These are phyloP conservation scores for Austroboletus novae-zelandiae DNA, from an alignment of 1,284 basidiomycete species.

Conservation along the genomic window DNA sequence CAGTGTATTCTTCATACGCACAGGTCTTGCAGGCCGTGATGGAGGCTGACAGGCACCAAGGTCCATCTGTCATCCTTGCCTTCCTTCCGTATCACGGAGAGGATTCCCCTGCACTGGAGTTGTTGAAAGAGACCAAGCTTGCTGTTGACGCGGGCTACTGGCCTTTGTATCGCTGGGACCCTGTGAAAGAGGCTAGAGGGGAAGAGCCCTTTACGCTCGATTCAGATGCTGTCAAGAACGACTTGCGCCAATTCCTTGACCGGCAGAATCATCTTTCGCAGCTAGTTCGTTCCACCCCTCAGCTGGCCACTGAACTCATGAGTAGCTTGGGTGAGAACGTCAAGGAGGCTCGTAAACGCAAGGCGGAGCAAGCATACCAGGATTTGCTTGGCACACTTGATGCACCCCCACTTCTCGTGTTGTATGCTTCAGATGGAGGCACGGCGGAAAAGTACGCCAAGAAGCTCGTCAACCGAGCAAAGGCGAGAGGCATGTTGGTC, in stretches of 20 bases:
- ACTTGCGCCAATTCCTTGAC: constrained; percentile 94
- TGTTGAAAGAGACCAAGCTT: constrained; percentile 95
- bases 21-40: constrained; percentile 91
- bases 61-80: constrained; percentile 91
- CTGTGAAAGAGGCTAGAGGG: constrained; percentile 70
- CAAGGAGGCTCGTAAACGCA: constrained; percentile 79
- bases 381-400: constrained; percentile 85
- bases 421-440: constrained; percentile 95
- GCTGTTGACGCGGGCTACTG: constrained; percentile 97
- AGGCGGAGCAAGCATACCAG: constrained; percentile 85
- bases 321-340: constrained; percentile 83
- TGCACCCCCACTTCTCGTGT: constrained; percentile 84
- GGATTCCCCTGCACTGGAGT: constrained; percentile 77
- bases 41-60: constrained; percentile 89
- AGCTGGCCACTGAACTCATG: constrained; percentile 83
- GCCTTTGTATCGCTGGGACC: constrained; percentile 99
- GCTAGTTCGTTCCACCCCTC: constrained; percentile 78
- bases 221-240: constrained; percentile 91
- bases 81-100: constrained; percentile 89
- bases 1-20: constrained; percentile 93
- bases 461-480: constrained; percentile 80
- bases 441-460: constrained; percentile 96
- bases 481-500: constrained; percentile 81
- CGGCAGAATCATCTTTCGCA: constrained; percentile 95
- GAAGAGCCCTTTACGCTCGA: constrained; percentile 91